A percentile compares a stretch with the other conserved stretches of the same genome.
These are phyloP conservation scores for Phytophthora cactorum DNA, from an alignment of 352 stramenopile species.

Conservation along the genomic window DNA sequence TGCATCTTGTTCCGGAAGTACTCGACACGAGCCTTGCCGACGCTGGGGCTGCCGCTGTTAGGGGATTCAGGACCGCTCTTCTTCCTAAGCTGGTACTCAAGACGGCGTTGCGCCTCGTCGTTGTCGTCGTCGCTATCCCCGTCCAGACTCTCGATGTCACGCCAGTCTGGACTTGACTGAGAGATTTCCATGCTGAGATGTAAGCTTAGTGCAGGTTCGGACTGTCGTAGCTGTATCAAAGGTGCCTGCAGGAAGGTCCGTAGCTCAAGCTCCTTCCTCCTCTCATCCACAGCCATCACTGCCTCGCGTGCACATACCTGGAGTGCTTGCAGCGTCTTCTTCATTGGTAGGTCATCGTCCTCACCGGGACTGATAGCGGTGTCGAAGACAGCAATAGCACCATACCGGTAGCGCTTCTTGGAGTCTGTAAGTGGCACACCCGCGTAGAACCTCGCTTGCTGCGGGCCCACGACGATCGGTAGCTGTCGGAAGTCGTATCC, in stretches of 20 bases:
- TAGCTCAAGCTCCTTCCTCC: conserved; percentile 55
- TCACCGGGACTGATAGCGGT: conserved; percentile 36
- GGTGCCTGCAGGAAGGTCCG: conserved; percentile 58
- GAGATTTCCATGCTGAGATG: conserved; percentile 36
- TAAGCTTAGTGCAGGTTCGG: conserved; percentile 42
- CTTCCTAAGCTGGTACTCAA: conserved; percentile 27
- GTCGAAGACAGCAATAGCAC: conserved; percentile 76
- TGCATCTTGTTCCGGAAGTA: conserved; percentile 74
- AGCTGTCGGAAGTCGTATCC: conserved; percentile 63
- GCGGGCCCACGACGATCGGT: conserved; percentile 70
- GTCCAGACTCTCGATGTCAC: conserved; percentile 29
- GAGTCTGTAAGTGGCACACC: conserved; percentile 63
- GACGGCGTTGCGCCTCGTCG: conserved; percentile 21
- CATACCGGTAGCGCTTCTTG: conserved; percentile 50
- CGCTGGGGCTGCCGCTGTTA: conserved; percentile 9
- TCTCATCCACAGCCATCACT: conserved; percentile 49
- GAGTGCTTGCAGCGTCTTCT: conserved; percentile 38
- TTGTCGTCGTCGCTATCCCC: conserved; percentile 33
- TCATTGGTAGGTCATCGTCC: conserved; percentile 50
- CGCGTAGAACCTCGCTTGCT: conserved; percentile 77
- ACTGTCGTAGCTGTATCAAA: conserved; percentile 53
- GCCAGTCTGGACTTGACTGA: conserved; percentile 16
- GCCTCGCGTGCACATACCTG: conserved; percentile 43
- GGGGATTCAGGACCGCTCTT: conserved; percentile 16
- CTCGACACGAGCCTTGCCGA: conserved; percentile 33